A percentile compares a stretch with the other conserved stretches of the same genome.
Conservation (phyloP, 192 early-diverging fungal genomes). For the Coemansia sp. region DNA sequence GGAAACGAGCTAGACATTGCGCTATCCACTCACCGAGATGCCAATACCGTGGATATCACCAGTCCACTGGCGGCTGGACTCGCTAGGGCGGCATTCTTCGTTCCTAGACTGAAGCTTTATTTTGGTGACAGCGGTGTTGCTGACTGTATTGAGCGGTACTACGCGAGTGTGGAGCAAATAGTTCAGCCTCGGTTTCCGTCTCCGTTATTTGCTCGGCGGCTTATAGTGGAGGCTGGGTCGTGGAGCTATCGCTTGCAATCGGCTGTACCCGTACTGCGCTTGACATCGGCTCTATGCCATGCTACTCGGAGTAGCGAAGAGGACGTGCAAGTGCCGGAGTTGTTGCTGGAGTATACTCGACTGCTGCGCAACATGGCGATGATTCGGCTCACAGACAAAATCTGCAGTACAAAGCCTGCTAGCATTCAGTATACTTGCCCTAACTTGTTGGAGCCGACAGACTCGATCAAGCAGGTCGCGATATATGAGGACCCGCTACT, state of each 20-base stretch:
- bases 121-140: slow-evolving; percentile 1
- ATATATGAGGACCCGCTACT: slow-evolving; percentile 4
- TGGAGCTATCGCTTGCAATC: slow-evolving; percentile 24
- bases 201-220: not conserved
- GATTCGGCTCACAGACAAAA: not conserved
- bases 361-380: slow-evolving; percentile 15
- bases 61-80: not conserved
- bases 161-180: not conserved
- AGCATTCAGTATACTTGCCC: slow-evolving; percentile 2
- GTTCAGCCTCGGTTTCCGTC: not conserved
- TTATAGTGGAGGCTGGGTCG: slow-evolving; percentile 24
- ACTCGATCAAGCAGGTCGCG: not conserved
- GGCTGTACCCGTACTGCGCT: slow-evolving; percentile 3
- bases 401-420: not conserved
- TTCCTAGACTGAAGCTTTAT: not conserved
- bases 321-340: not conserved
- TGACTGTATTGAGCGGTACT: slow-evolving; percentile 12
- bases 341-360: slow-evolving; percentile 15
- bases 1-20: slow-evolving; percentile 28
- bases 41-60: not conserved
- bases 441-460: not conserved
- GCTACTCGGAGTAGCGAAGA: not conserved
- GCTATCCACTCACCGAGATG: slow-evolving; percentile 1
- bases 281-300: slow-evolving; percentile 6
- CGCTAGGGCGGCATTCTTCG: slow-evolving; percentile 22